Base-by-base conservation (phyloP, 257 asterid genomes). In the Primulina huaijiensis region DNA sequence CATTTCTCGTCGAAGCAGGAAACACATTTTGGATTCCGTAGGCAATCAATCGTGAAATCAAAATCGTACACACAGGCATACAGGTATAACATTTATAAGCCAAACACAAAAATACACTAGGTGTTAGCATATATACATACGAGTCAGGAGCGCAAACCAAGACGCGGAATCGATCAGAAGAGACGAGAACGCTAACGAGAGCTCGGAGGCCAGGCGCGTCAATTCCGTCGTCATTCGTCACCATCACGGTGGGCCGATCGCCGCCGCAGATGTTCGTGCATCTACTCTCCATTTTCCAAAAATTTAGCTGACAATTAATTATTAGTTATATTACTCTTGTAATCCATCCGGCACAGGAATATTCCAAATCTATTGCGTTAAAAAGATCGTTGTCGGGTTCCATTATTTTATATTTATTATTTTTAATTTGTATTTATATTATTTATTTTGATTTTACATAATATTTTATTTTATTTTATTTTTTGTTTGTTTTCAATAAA, bases 211-310 rank as follows among this genome's bases (percentile, higher is more conserved):
- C 97, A 0, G 97, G 83, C 12, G 98, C 96, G 58, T 84, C 92
- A 16, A 93, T 86, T 34, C 99, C 99, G 74, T 90, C 97, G 83
- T 90, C 99, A 84, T 93, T 93, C 25, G 99, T 93, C 46, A 90
- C 89, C 91, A 90, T 70, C 79, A 93, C 86, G 80, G 85, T 81
- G 74, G 92, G 82, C 43, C 86, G 86, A 65, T 75, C 85, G 75
- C 76, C 75, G 76, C 68, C 88, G 75, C 38, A 52, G 71, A 75
- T 52, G 52, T 61, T 78, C 12, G 58, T 33, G 66, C 62, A 46
- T 31, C 67, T 68, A 21, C 27, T 74, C 68, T 62, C 84, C 89
- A 86, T 84, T 56, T 70, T 59, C 10, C 30, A 27, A 27, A 27
- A 27, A 27, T 43, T 43, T 43, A 43, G 53, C 53, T 1, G 6